These are phyloP conservation scores for Dacryopinax spathularia DNA, from an alignment of 768 basidiomycete species.

Conservation along the genomic window DNA sequence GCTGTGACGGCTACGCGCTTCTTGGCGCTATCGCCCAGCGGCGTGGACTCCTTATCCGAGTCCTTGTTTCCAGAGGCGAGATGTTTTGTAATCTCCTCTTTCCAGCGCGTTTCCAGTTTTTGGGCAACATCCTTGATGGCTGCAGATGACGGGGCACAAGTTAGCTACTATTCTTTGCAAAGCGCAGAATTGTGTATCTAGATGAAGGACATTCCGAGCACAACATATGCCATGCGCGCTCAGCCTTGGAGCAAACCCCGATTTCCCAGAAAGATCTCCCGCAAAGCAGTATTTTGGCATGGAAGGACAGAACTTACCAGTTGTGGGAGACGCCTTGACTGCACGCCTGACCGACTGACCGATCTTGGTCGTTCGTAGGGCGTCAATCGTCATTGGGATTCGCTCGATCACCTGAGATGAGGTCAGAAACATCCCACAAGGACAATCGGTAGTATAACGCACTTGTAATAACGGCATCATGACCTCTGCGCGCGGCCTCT, in stretches of 20 bases:
- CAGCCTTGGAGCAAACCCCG: not conserved
- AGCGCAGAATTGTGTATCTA: not conserved
- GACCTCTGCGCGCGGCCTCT: constrained; percentile 48
- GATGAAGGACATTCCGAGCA: not conserved
- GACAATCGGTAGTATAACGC: constrained; percentile 25
- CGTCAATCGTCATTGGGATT: constrained; percentile 56
- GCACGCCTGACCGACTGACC: constrained; percentile 68
- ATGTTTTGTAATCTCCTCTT: not conserved
- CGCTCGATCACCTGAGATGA: constrained; percentile 60
- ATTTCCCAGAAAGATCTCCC: not conserved
- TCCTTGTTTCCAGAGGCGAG: not conserved
- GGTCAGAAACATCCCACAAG: not conserved
- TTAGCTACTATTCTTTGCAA: constrained; percentile 6
- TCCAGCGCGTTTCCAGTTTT: constrained; percentile 5
- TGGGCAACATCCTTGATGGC: constrained; percentile 7
- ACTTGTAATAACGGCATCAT: constrained; percentile 81
- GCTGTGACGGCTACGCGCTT: constrained; percentile 13
- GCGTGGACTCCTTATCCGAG: not conserved
- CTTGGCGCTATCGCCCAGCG: not conserved
- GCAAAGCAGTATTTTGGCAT: not conserved
- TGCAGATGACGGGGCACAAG: constrained; percentile 2
- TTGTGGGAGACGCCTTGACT: constrained; percentile 55
- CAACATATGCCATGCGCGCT: not conserved
- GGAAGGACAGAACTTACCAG: constrained; percentile 48
- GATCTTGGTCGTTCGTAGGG: constrained; percentile 55